phyloP scores from a whole-genome alignment of 495 filamentous ascomycete genomes.

The Neurospora sp. region DNA sequence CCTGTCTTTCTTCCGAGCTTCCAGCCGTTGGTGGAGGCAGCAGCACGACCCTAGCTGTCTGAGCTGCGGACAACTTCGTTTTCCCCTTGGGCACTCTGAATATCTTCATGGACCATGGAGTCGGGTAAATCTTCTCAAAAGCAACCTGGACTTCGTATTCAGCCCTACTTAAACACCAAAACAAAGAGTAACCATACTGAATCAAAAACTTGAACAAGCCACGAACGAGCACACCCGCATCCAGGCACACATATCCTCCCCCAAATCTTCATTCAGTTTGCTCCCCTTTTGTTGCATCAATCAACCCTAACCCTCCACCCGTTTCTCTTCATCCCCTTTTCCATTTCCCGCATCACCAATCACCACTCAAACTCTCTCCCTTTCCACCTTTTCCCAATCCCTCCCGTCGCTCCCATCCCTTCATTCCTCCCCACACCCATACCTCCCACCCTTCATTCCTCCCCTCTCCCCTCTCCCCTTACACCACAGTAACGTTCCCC shows the following conservation, averaged over 20 bases:
- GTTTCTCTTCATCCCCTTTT: background rate
- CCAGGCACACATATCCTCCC: background rate
- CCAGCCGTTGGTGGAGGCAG: background rate
- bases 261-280: background rate
- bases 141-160: background rate
- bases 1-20: background rate
- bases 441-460: background rate
- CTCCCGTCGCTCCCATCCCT: background rate
- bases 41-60: background rate
- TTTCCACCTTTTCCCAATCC: background rate
- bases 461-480: background rate
- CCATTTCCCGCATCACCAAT: background rate
- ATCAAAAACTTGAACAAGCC: background rate
- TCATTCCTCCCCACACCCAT: background rate
- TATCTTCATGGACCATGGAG: background rate
- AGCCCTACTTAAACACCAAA: background rate
- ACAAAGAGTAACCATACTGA: background rate
- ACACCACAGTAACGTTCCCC: constrained; percentile 7
- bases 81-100: background rate
- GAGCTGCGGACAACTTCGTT: background rate
- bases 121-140: background rate
- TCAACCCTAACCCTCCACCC: background rate
- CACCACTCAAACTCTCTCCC: background rate
- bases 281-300: background rate
- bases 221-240: background rate